A percentile compares a stretch with the other conserved stretches of the same genome.
Evolutionary conservation across 352 stramenopile genomes (phyloP).

Genomic region (Globisporangium nodosum): DNA sequence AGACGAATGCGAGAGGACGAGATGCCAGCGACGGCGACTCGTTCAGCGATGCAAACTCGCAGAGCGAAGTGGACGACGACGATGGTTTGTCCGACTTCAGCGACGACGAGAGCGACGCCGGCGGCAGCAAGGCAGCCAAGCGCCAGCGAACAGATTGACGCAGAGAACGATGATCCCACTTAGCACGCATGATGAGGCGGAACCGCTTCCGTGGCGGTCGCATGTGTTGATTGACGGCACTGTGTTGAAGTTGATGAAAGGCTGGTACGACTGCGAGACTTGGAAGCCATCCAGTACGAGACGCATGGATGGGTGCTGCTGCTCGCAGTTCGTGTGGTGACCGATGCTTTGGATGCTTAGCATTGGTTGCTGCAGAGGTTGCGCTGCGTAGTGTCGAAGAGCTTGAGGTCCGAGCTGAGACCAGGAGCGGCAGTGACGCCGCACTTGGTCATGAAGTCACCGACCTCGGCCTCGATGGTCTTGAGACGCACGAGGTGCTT

Average conservation of each 20-base stretch:
- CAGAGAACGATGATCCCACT: background rate
- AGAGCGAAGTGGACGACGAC: background rate
- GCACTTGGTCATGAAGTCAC: slow-evolving; percentile 41
- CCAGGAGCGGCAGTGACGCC: slow-evolving; percentile 22
- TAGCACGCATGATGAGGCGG: background rate
- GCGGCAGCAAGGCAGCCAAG: background rate
- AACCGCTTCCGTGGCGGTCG: background rate
- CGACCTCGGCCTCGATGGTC: slow-evolving; percentile 24
- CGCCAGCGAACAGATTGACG: background rate
- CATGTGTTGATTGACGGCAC: background rate
- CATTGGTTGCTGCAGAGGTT: slow-evolving; percentile 25
- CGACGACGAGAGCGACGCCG: slow-evolving; percentile 4
- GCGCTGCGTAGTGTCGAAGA: slow-evolving; percentile 41
- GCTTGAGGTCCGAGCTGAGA: slow-evolving; percentile 27
- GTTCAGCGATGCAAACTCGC: background rate
- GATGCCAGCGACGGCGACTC: background rate
- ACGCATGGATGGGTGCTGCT: too few species aligned
- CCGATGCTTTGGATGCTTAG: slow-evolving; percentile 3
- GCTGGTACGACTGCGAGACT: background rate
- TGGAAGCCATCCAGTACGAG: too few species aligned
- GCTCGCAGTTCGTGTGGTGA: slow-evolving; percentile 3
- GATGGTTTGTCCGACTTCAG: slow-evolving; percentile 14
- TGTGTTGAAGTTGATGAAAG: background rate
- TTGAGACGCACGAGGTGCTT: slow-evolving; percentile 36
- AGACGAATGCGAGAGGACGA: background rate